Percentiles rank a stretch among this genome's conserved stretches.
Evolutionary conservation across 2,329 filamentous ascomycete genomes (phyloP).

Genomic region (Aspergillus udagawae): DNA sequence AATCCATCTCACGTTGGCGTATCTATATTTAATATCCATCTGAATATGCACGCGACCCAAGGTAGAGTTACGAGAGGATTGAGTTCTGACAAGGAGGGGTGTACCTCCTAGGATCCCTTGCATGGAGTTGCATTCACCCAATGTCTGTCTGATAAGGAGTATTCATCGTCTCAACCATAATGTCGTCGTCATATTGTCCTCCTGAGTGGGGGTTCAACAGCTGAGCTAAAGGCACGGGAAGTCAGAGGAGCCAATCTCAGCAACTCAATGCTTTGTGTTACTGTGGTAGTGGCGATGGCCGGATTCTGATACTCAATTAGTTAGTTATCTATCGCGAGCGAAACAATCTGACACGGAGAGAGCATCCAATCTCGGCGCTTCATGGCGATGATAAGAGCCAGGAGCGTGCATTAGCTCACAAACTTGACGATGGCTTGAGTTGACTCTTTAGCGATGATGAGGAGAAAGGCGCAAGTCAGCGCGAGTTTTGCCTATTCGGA

Average conservation of each 20-base stretch:
- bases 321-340: background rate
- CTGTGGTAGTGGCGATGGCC: background rate
- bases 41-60: background rate
- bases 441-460: background rate
- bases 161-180: background rate
- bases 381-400: background rate
- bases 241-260: background rate
- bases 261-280: background rate
- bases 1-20: too few relatives aligned
- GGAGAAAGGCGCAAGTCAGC: background rate
- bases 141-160: background rate
- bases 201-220: background rate
- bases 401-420: background rate
- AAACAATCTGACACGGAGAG: background rate
- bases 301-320: background rate
- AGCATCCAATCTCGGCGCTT: background rate
- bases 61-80: background rate
- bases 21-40: too few relatives aligned
- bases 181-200: background rate
- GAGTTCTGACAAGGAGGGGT: background rate
- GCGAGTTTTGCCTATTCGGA: background rate
- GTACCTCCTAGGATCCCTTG: constrained; percentile 6
- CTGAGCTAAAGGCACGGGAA: background rate
- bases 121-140: background rate
- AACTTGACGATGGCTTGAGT: background rate